Evolutionary conservation across 176 grass and related monocot genomes (phyloP), one percentile per base, ranked within the genome.

Genomic region (Juncus effusus): DNA sequence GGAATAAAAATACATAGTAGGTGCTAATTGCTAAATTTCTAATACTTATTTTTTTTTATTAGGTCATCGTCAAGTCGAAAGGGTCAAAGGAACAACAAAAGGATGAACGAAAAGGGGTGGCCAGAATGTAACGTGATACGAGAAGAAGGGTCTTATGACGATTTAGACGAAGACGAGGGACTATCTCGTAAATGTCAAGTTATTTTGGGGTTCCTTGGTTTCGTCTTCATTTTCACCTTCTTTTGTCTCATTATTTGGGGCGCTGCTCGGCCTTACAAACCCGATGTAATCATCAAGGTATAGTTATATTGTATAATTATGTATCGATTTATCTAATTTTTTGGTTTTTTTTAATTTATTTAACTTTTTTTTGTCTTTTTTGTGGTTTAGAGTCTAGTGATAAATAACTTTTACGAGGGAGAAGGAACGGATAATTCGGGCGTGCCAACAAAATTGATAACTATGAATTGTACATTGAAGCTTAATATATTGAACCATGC

Each of bases 161-260:
- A 83, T 52, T 61, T 83, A 3, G 77, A 87, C 2, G 77, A 65
- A 0, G 85, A 77, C n/a, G 54, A 54, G 16, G 82, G 76, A 60
- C 38, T 87, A 35, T 80, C 81, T 3, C 78, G 77, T 58, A 60
- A 77, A 40, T 88, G 87, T 58, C 81, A 85, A 69, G 36, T 57
- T 36, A 40, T 71, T 40, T 79, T 88, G 38, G 80, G 75, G 45
- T 42, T 96, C 38, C 69, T 84, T 2, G 74, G 63, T 8, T 68
- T 83, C 2, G 51, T 84, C 36, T 56, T 97, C 13, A 69, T 66
- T 15, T 97, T 97, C 77, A 75, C 82, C 5, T 3, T 84, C 38
- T 72, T 76, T 4, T 92, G 87, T 78, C 85, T 97, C 7, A 59
- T 89, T 60, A 82, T 92, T n/a, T 97, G 93, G 93, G 93, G 88